Conservation (phyloP, 768 basidiomycete genomes). For the Goffeauzyma gilvescens region DNA sequence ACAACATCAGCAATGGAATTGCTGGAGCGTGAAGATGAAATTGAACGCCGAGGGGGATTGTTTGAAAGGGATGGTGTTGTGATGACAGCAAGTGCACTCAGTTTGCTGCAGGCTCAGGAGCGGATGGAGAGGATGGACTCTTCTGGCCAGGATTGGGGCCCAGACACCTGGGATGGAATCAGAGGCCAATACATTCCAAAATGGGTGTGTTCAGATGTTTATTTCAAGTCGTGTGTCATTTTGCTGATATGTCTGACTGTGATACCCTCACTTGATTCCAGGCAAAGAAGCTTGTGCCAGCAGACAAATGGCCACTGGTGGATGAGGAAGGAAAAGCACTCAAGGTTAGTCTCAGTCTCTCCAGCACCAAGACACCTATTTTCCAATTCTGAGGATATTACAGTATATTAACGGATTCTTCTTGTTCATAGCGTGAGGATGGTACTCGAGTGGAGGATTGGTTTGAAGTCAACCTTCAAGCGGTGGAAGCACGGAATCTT, state of each 20-base stretch:
- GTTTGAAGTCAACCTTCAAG: conserved; percentile 9
- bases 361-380: background rate
- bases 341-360: background rate
- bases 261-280: background rate
- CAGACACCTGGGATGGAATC: conserved; percentile 9
- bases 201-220: conserved; percentile 2
- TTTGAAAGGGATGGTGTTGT: conserved; percentile 10
- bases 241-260: background rate
- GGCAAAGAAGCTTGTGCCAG: conserved; percentile 5
- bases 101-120: conserved; percentile 10
- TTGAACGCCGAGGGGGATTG: conserved; percentile 4
- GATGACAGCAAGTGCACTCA: conserved; percentile 10
- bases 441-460: conserved; percentile 9
- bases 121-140: conserved; percentile 8
- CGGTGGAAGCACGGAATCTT: conserved; percentile 7
- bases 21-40: conserved; percentile 7
- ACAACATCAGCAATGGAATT: conserved; percentile 12
- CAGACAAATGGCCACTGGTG: conserved; percentile 10
- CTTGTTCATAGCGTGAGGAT: conserved; percentile 4
- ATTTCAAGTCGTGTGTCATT: background rate
- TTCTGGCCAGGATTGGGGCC: conserved; percentile 10
- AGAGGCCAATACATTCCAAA: conserved; percentile 11
- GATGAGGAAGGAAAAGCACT: conserved; percentile 9
- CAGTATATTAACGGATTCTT: background rate
- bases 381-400: background rate